Conservation (phyloP, 495 filamentous ascomycete species). For the Podospora australis region DNA sequence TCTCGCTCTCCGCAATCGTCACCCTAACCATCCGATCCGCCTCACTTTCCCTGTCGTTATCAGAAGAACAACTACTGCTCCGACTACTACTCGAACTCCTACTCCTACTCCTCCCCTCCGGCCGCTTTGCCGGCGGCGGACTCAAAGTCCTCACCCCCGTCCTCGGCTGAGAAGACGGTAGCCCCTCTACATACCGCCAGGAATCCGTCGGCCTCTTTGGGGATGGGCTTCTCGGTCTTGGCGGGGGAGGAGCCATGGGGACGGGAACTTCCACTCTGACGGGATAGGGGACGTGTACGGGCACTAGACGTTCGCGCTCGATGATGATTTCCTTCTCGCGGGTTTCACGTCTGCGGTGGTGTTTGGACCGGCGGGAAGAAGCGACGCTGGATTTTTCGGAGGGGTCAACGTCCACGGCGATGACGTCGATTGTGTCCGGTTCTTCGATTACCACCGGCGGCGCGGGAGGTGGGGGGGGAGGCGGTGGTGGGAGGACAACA, state of each 20-base stretch:
- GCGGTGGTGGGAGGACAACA: conserved; percentile 12
- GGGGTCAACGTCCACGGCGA: conserved; percentile 46
- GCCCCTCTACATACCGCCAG: conserved; percentile 42
- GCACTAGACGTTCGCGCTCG: conserved; percentile 40
- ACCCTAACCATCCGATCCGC: conserved; percentile 8
- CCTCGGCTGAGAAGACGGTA: conserved; percentile 23
- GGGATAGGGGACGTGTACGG: conserved; percentile 26
- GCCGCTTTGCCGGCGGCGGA: not conserved
- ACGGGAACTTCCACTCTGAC: conserved; percentile 19
- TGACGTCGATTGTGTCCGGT: conserved; percentile 42
- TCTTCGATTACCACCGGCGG: conserved; percentile 10
- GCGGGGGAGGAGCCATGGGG: not conserved
- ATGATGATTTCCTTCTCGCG: conserved; percentile 41
- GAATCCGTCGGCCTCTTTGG: conserved; percentile 15
- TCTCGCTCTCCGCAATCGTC: conserved; percentile 1
- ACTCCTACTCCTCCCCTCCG: conserved; percentile 5
- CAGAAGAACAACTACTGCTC: not conserved
- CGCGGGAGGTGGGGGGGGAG: conserved; percentile 23
- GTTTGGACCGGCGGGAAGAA: conserved; percentile 19
- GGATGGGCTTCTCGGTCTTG: not conserved
- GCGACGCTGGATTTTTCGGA: conserved; percentile 16
- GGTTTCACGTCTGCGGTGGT: conserved; percentile 18
- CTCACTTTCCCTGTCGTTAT: conserved; percentile 4
- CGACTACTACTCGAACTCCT: not conserved
- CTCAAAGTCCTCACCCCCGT: conserved; percentile 7